Evolutionary conservation across 768 basidiomycete species (phyloP).

Genomic region (Postia placenta): DNA sequence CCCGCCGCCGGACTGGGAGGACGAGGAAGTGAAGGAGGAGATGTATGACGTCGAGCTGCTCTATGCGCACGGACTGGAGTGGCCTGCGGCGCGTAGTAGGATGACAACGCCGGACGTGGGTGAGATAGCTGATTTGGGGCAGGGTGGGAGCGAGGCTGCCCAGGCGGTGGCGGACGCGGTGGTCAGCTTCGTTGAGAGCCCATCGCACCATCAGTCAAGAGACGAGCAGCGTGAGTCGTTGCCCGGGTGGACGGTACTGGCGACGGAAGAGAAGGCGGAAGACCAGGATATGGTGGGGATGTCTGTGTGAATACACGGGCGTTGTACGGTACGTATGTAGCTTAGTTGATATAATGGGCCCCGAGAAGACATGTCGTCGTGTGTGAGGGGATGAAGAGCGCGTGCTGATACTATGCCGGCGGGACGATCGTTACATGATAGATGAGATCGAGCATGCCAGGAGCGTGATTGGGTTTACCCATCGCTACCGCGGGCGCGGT

Average conservation of each 20-base stretch:
- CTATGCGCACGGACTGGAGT: neutral
- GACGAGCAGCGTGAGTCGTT: neutral
- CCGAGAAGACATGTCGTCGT: too few relatives aligned
- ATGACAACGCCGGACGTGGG: neutral
- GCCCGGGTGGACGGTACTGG: neutral
- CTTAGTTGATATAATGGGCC: too few relatives aligned
- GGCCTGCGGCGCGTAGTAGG: neutral
- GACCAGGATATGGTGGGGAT: slow-evolving; percentile 4
- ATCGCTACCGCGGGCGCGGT: too few relatives aligned
- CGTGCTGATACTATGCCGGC: too few relatives aligned
- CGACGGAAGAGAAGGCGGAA: neutral
- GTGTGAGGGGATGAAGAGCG: too few relatives aligned
- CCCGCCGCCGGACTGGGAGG: slow-evolving; percentile 9
- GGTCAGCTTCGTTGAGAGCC: neutral
- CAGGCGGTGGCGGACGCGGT: neutral
- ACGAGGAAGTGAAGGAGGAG: slow-evolving; percentile 23
- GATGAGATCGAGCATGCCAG: too few relatives aligned
- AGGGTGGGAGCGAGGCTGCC: slow-evolving; percentile 1
- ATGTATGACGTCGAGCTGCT: slow-evolving; percentile 6
- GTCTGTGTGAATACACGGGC: slow-evolving; percentile 5
- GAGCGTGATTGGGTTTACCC: too few relatives aligned
- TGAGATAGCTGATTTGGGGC: slow-evolving; percentile 2
- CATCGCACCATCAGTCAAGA: neutral
- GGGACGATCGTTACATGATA: too few relatives aligned
- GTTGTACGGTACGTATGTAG: too few relatives aligned